Conservation (phyloP, 1,139 yeast genomes). For the Blastobotrys raffinosifermentans region DNA sequence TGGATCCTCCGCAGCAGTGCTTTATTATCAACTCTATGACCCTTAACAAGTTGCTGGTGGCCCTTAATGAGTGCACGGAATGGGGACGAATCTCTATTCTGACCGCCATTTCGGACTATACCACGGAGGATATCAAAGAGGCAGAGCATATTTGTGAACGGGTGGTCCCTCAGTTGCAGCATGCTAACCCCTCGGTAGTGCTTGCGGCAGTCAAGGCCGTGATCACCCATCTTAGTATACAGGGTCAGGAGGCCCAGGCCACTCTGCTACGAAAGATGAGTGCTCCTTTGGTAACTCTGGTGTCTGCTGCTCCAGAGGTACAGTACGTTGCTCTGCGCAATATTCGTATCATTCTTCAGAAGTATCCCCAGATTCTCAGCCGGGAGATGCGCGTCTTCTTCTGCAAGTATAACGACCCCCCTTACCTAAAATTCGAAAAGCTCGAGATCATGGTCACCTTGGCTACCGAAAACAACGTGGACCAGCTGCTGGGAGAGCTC, state of each 20-base stretch:
- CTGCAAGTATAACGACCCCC: conserved; percentile 90
- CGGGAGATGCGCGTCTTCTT: conserved; percentile 87
- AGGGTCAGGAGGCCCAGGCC: conserved; percentile 42
- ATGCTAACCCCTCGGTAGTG: conserved; percentile 94
- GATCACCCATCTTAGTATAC: conserved; percentile 58
- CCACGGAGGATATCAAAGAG: conserved; percentile 49
- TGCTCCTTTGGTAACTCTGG: conserved; percentile 87
- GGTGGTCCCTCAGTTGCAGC: conserved; percentile 93
- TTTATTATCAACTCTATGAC: conserved; percentile 40
- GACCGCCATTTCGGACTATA: conserved; percentile 70
- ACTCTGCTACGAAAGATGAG: conserved; percentile 63
- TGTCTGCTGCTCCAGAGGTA: conserved; percentile 86
- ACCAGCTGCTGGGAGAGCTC: conserved; percentile 71
- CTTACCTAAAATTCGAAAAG: conserved; percentile 87
- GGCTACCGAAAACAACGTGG: conserved; percentile 64
- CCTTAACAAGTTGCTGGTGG: conserved; percentile 63
- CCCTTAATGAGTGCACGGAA: conserved; percentile 95
- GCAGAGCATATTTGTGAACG: conserved; percentile 85
- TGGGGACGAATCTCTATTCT: conserved; percentile 96
- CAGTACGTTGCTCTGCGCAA: conserved; percentile 93
- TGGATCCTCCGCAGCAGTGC: conserved; percentile 51
- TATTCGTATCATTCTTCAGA: conserved; percentile 82
- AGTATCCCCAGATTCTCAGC: conserved; percentile 73
- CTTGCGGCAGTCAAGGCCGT: conserved; percentile 80
- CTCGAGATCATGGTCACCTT: conserved; percentile 83